phyloP scores from a whole-genome alignment of 306 rosid genomes.

The Ormosia semicastrata region DNA sequence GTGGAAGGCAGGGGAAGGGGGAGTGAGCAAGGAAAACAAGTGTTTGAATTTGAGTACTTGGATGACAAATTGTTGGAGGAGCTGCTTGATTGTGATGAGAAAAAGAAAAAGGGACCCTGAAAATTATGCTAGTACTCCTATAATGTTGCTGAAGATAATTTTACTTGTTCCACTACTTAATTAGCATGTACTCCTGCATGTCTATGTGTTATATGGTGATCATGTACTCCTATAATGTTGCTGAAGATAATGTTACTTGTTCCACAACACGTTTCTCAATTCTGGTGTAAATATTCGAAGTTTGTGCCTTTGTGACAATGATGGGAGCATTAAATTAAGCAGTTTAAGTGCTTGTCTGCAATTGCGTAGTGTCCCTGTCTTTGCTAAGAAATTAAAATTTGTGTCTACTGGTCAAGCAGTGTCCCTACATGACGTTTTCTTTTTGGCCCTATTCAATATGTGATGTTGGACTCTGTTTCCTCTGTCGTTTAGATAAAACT shows the following conservation, averaged over 20 bases:
- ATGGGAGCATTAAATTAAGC: background rate
- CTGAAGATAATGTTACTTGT: too few relatives aligned
- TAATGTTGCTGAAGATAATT: background rate
- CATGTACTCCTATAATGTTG: background rate
- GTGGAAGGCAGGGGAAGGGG: background rate
- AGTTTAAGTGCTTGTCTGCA: background rate
- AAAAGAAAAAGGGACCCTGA: constrained; percentile 34
- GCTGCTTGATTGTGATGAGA: constrained; percentile 67
- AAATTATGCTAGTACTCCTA: background rate
- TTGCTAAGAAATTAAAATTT: background rate
- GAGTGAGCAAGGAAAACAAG: constrained; percentile 44
- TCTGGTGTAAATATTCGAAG: background rate
- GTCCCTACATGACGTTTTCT: background rate
- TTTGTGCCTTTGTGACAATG: background rate
- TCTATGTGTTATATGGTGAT: background rate
- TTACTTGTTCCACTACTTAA: background rate
- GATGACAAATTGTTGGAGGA: constrained; percentile 83
- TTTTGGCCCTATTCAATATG: background rate
- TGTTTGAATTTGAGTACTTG: constrained; percentile 70
- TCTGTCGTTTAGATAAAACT: background rate
- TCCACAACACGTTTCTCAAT: background rate
- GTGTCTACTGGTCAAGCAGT: background rate
- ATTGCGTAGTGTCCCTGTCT: background rate
- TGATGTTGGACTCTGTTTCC: constrained; percentile 19
- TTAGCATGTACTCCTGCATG: background rate